phyloP scores from a whole-genome alignment of 352 stramenopile genomes.

The Saprolegnia diclina region DNA sequence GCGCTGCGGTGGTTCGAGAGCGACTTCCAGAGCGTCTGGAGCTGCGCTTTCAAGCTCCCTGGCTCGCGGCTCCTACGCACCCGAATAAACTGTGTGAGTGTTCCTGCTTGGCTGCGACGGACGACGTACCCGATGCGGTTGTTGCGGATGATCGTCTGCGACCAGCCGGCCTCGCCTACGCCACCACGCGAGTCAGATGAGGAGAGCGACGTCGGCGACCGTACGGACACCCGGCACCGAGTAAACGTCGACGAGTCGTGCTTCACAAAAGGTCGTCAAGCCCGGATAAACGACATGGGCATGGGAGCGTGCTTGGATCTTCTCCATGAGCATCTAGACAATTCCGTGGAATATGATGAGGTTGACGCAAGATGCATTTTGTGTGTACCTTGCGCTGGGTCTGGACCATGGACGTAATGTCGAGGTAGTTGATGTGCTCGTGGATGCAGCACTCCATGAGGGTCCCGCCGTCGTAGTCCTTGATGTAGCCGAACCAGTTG shows the following conservation, averaged over 20 bases:
- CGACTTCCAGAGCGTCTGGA: constrained; percentile 85
- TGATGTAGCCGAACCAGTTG: constrained; percentile 98
- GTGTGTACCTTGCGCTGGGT: constrained; percentile 86
- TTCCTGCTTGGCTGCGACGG: not conserved
- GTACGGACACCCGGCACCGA: constrained; percentile 82
- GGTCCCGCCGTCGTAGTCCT: constrained; percentile 99
- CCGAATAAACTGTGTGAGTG: not conserved
- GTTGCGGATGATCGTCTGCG: constrained; percentile 76
- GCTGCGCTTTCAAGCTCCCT: constrained; percentile 75
- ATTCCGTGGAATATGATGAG: constrained; percentile 4
- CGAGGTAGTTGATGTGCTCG: constrained; percentile 95
- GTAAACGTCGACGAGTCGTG: constrained; percentile 81
- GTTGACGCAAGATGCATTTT: not conserved
- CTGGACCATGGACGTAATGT: constrained; percentile 92
- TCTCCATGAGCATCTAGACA: constrained; percentile 69
- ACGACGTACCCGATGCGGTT: constrained; percentile 70
- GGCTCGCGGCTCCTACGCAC: constrained; percentile 56
- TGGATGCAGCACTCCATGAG: constrained; percentile 99
- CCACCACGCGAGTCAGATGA: constrained; percentile 12
- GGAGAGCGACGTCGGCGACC: constrained; percentile 32
- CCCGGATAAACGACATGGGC: constrained; percentile 69
- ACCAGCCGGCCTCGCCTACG: constrained; percentile 81
- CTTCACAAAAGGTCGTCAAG: constrained; percentile 65
- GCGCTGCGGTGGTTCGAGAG: constrained; percentile 92
- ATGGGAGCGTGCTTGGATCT: constrained; percentile 69